Base-by-base conservation (phyloP, 75 land plant species). In the Picea glauca region DNA sequence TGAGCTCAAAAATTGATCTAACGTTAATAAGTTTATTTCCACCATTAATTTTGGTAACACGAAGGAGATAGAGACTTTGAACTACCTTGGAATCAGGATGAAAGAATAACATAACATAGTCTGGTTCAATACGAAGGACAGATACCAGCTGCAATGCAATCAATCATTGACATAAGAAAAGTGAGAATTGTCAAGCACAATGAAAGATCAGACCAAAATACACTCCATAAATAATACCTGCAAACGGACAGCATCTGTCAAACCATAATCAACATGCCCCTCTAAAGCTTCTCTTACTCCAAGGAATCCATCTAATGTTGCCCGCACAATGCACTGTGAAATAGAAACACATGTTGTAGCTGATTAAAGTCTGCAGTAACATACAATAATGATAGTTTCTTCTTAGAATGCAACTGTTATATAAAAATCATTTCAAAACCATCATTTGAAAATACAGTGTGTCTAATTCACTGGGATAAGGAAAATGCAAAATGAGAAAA, bases 21-120 rank as follows among this genome's bases (percentile, higher is more conserved):
- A 43, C 7, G 0, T 43, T 43, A 5, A 5, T 5, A 43, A 5
- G 4, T 43, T 43, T 5, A 43, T 43, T 43, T 43, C 7, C 5
- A 5, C 46, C 46, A 43, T 43, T 43, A 43, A 43, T 4, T 43
- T 43, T 43, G 46, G 5, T 43, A 43, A 43, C 4, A 43, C 0
- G 46, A 43, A 43, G 46, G 46, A 43, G 46, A 43, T 6, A 43
- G 46, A 43, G 46, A 43, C 46, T 43, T 43, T 43, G 46, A 31
- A 64, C 13, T 83, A 93, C 95, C 99, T 94, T 97, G 64, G 93
- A 90, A 80, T 90, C 85, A 61, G 92, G 87, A 78, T 87, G 82
- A 74, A 74, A 83, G 84, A 88, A 90, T 46, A 97, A 70, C 58
- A 97, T 74, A 33, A 83, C 70, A 60, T 66, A 84, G 18, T 83